Evolutionary conservation across 2,329 filamentous ascomycete species (phyloP).

Genomic region (Cordyceps militaris): DNA sequence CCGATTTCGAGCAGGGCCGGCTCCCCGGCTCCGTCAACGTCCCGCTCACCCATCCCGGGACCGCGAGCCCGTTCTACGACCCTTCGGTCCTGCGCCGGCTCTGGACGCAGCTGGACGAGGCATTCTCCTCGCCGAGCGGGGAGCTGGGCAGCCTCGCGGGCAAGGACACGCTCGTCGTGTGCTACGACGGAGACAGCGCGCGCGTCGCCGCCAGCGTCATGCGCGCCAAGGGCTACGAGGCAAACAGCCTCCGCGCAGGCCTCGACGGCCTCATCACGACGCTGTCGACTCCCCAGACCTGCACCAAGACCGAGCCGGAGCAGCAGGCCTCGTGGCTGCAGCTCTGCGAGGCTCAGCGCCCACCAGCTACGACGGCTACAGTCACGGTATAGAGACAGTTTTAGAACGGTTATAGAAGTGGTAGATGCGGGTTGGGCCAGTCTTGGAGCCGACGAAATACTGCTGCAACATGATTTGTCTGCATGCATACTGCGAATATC

Average conservation of each 20-base stretch:
- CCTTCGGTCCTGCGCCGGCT: conserved; percentile 34
- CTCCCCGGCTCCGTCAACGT: conserved; percentile 39
- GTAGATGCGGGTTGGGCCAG: too few relatives aligned
- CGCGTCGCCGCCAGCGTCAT: conserved; percentile 48
- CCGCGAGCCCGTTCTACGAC: conserved; percentile 39
- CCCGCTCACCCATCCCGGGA: conserved; percentile 31
- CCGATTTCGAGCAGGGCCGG: conserved; percentile 35
- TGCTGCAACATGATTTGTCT: too few relatives aligned
- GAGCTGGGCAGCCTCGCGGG: conserved; percentile 21
- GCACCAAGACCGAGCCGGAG: not conserved
- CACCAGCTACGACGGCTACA: not conserved
- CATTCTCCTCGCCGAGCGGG: conserved; percentile 28
- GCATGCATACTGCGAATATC: too few relatives aligned
- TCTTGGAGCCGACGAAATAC: too few relatives aligned
- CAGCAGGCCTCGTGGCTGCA: conserved; percentile 1
- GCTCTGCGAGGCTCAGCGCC: not conserved
- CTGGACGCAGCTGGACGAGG: conserved; percentile 40
- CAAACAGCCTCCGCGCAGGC: conserved; percentile 40
- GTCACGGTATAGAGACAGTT: too few relatives aligned
- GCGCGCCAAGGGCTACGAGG: conserved; percentile 40
- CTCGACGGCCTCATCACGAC: conserved; percentile 14
- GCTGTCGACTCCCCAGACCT: not conserved
- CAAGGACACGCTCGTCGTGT: conserved; percentile 38
- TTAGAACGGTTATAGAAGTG: too few relatives aligned
- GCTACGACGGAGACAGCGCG: conserved; percentile 48